Evolutionary conservation across 1,139 yeast genomes (phyloP), one percentile per base, ranked within the genome.

Genomic region (Dujonia santamariae): DNA sequence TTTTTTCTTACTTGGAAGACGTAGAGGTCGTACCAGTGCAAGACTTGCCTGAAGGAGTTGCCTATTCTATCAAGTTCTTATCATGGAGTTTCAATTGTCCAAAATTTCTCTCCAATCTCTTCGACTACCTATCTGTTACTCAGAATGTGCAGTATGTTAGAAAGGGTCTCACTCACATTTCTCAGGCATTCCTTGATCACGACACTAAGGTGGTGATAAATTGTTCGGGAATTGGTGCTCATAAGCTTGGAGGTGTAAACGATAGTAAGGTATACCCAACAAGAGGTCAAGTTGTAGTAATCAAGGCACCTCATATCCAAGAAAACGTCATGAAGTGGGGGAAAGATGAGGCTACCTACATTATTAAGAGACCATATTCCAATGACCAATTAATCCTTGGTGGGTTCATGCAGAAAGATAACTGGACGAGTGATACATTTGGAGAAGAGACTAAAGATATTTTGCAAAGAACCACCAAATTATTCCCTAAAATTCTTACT

Each of bases 31-130:
- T 75, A 16, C 45, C 55, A 2, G 35, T 41, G 16, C 36, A 43
- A 0, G 58, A 67, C 27, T 56, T 75, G 27, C 78, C 82, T 9
- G 46, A 46, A 2, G 81, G 78, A 1, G 72, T 66, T 2, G 61
- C 45, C 4, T 78, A 56, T 50, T 87, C 86, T 11, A 64, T 79
- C 38, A 53, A 50, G 14, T 80, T 72, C 53, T 60, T 63, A 16
- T 68, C 85, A 1, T 80, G 81, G 78, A 78, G 78, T 51, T 80
- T 83, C 64, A 78, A 78, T 51, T 73, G 85, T 46, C 88, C 87
- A 2, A 58, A 63, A 34, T 78, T 80, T 48, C 54, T 80, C 35
- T 50, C 54, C 31, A 69, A 67, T 38, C 54, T 81, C 39, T 57
- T 66, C 40, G 41, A 49, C 3, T 71, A 71, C 41, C 59, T 80